Evolutionary conservation across 495 filamentous ascomycete genomes (phyloP), one percentile per base, ranked within the genome.

Genomic region (Neurospora discreta): DNA sequence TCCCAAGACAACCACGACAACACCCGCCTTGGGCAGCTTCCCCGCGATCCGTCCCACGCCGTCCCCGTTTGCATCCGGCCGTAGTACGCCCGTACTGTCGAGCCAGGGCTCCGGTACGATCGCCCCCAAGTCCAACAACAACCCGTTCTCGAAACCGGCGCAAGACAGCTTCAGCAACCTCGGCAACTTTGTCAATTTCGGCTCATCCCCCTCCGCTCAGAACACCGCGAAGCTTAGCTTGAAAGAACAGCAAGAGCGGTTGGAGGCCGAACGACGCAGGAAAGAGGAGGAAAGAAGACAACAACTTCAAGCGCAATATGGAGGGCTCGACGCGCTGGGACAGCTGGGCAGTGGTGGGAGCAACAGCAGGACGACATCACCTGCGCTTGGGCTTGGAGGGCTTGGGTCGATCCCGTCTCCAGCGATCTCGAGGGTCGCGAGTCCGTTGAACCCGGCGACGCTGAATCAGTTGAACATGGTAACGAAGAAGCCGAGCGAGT

Each of bases 91-190:
- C 3, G 13, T 18, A 5, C 80, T 90, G 36, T 87, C 89, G 39
- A 75, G 85, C 10, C 84, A 88, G 72, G 84, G 85, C 30, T 85
- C 86, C 70, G 82, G 84, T 15, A 82, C 82, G 74, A 78, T 78
- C 75, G 80, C 75, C 79, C 38, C 84, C 84, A 84, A 81, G 23
- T 84, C 89, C 1, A 65, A 65, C 52, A 65, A 65, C 52, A 65
- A 65, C 26, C 88, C 89, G 74, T 76, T 87, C 5, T 77, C 88
- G 7, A 91, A 90, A 42, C 87, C 91, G 2, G 84, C 86, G 6
- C 86, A 86, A 70, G 95, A 98, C 79, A 96, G 92, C 83, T 99
- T 99, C 78, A 91, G 94, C 73, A 93, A 91, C 76, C 84, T 99
- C 26, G 90, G 94, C 73, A 93, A 91, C 77, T 84, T 99, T 23